Conservation (phyloP, 495 filamentous ascomycete genomes). For the Talaromyces borbonicus region DNA sequence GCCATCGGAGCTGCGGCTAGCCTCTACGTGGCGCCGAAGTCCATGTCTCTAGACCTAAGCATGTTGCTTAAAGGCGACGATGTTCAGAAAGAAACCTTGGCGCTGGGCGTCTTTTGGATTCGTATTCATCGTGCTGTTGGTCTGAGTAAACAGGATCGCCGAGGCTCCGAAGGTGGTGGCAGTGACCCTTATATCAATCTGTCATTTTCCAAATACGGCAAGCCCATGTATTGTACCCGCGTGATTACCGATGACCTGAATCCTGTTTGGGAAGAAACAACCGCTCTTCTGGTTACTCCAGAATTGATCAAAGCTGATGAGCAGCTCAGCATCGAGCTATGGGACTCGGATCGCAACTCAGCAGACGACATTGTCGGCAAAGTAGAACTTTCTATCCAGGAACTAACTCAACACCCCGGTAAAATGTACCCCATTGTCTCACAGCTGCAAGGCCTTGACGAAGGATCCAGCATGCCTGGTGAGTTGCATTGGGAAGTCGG, state of each 20-base stretch:
- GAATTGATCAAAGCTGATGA: conserved; percentile 90
- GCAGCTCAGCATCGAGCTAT: conserved; percentile 85
- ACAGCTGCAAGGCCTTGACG: conserved; percentile 67
- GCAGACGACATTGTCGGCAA: conserved; percentile 94
- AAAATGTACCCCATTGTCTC: conserved; percentile 90
- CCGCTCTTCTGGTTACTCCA: conserved; percentile 75
- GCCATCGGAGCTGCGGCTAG: conserved; percentile 78
- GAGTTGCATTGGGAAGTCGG: conserved; percentile 94
- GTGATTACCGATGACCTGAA: conserved; percentile 94
- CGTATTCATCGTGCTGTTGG: conserved; percentile 80
- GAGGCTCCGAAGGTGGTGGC: conserved; percentile 75
- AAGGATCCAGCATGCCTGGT: conserved; percentile 82
- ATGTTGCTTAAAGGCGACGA: conserved; percentile 85
- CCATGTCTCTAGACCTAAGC: conserved; percentile 81
- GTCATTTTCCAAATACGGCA: conserved; percentile 78
- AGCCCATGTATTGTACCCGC: conserved; percentile 94
- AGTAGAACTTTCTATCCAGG: conserved; percentile 83
- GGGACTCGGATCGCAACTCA: conserved; percentile 83
- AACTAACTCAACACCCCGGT: conserved; percentile 87
- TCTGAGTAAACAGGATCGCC: conserved; percentile 82
- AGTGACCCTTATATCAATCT: conserved; percentile 85
- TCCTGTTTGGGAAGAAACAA: conserved; percentile 83
- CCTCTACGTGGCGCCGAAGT: conserved; percentile 95
- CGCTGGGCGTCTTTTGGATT: conserved; percentile 82
- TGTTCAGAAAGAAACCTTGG: conserved; percentile 77